phyloP scores from a whole-genome alignment of 441 rosid genomes.

The Manihot esculenta region DNA sequence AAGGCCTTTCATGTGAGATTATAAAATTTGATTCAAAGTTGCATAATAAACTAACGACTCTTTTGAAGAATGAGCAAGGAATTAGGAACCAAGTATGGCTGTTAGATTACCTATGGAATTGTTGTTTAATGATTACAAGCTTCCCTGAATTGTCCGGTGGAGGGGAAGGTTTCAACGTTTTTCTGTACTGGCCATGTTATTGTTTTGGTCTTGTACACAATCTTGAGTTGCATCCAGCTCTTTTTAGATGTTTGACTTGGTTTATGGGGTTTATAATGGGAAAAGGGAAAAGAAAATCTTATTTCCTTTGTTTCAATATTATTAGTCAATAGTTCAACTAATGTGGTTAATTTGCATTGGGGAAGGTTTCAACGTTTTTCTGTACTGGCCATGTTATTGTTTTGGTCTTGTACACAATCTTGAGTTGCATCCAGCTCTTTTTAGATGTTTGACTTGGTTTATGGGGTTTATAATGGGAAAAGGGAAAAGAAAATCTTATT shows the following conservation, averaged over 20 bases:
- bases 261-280: not conserved
- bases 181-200: not conserved
- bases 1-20: not conserved
- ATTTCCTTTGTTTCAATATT: not conserved
- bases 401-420: not conserved
- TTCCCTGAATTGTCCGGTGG: no score
- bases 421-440: not conserved
- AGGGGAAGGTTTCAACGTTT: not conserved
- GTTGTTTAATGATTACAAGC: not conserved
- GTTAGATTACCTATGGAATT: not conserved
- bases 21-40: conserved; percentile 6
- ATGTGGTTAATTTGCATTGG: not conserved
- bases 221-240: not conserved
- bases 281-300: no score
- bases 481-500: no score
- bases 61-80: not conserved
- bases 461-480: not conserved
- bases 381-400: not conserved
- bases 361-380: not conserved
- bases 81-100: not conserved
- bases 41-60: not conserved
- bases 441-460: conserved; percentile 4
- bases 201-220: not conserved
- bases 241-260: not conserved
- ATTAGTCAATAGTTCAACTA: not conserved